Conservation (phyloP, 2,329 filamentous ascomycete species). For the Sporothrix globosa region DNA sequence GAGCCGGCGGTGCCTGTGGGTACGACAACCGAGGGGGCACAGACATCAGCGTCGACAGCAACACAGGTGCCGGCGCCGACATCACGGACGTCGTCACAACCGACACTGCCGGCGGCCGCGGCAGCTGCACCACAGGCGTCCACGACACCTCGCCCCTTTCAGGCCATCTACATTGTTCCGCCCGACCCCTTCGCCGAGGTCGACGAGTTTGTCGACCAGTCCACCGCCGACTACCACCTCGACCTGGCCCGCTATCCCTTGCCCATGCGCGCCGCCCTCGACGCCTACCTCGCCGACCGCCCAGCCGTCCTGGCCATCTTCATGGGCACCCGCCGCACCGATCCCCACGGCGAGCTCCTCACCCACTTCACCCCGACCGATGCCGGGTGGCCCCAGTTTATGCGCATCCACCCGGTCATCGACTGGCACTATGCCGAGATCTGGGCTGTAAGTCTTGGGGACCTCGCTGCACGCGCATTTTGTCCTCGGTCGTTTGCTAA, state of each 20-base stretch:
- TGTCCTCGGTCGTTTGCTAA: not conserved
- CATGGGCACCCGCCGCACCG: slow-evolving; percentile 85
- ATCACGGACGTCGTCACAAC: slow-evolving; percentile 10
- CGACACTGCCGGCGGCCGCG: slow-evolving; percentile 15
- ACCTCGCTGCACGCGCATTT: not conserved
- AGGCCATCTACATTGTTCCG: slow-evolving; percentile 87
- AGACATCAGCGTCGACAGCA: slow-evolving; percentile 23
- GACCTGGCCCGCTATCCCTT: slow-evolving; percentile 72
- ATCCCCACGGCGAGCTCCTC: slow-evolving; percentile 81
- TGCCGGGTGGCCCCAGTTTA: slow-evolving; percentile 85
- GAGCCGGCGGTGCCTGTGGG: slow-evolving; percentile 34
- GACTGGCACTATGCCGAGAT: slow-evolving; percentile 98
- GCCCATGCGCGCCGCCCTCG: slow-evolving; percentile 81
- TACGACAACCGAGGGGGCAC: slow-evolving; percentile 21
- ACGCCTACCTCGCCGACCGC: slow-evolving; percentile 70
- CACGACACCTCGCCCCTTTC: slow-evolving; percentile 54
- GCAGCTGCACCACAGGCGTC: slow-evolving; percentile 37
- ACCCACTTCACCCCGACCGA: slow-evolving; percentile 88
- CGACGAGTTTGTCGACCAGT: slow-evolving; percentile 75
- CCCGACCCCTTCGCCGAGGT: slow-evolving; percentile 83
- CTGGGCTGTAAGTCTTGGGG: slow-evolving; percentile 69
- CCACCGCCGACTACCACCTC: slow-evolving; percentile 71
- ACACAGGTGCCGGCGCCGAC: slow-evolving; percentile 31
- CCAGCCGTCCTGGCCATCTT: slow-evolving; percentile 75
- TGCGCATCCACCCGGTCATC: slow-evolving; percentile 92